Conservation (phyloP, 441 rosid species). For the Erysimum cheiri region DNA sequence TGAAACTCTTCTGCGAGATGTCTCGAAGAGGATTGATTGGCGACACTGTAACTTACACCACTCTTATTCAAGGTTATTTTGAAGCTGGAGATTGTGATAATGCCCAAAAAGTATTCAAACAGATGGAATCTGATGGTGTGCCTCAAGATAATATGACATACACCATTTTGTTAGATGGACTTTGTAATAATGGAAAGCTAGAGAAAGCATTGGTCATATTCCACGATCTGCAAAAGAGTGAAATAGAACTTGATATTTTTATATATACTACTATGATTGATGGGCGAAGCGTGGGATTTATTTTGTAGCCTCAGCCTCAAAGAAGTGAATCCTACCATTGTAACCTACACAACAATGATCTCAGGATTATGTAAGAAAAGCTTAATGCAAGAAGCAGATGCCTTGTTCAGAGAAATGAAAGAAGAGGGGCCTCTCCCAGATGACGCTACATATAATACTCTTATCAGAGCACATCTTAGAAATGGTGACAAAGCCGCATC, state of each 20-base stretch:
- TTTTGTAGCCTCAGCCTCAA: background rate
- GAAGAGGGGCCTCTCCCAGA: background rate
- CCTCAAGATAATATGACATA: background rate
- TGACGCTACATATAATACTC: background rate
- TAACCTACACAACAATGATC: background rate
- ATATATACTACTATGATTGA: background rate
- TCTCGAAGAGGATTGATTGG: background rate
- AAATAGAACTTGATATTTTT: background rate
- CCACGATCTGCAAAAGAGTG: background rate
- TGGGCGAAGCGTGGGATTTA: background rate
- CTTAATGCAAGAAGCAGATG: background rate
- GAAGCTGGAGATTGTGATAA: background rate
- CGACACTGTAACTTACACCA: background rate
- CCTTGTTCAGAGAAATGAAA: background rate
- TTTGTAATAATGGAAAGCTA: background rate
- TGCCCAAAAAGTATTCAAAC: background rate
- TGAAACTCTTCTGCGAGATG: background rate
- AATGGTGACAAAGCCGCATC: no score
- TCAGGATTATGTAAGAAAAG: background rate
- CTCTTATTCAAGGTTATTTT: background rate
- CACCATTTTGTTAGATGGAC: background rate
- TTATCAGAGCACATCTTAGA: no score
- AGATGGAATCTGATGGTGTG: background rate
- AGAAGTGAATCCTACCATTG: background rate
- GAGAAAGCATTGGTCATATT: background rate